Conservation (phyloP, 495 filamentous ascomycete species). For the Annulohypoxylon bovei region DNA sequence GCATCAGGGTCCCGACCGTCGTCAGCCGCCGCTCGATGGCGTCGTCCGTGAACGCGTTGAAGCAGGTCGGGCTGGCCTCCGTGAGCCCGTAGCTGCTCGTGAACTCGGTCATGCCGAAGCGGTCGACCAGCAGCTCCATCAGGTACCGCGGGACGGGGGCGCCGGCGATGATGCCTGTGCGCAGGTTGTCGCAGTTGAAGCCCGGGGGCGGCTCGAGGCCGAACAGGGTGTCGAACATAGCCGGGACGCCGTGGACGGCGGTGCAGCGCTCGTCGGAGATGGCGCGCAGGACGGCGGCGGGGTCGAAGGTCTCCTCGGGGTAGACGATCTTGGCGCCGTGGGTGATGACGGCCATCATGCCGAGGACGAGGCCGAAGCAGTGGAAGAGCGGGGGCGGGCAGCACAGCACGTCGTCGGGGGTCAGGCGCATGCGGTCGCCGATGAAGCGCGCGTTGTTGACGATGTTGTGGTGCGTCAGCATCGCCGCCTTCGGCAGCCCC, state of each 20-base stretch:
- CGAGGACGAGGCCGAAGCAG: conserved; percentile 78
- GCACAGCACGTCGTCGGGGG: conserved; percentile 69
- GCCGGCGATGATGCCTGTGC: conserved; percentile 76
- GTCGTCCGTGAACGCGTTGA: conserved; percentile 74
- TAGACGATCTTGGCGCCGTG: conserved; percentile 75
- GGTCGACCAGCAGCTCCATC: conserved; percentile 69
- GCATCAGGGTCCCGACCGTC: conserved; percentile 74
- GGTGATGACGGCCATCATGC: conserved; percentile 71
- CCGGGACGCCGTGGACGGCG: conserved; percentile 75
- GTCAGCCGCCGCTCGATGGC: conserved; percentile 65
- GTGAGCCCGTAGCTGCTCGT: conserved; percentile 78
- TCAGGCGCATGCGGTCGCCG: conserved; percentile 72
- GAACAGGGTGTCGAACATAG: conserved; percentile 76
- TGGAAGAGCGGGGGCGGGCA: conserved; percentile 78
- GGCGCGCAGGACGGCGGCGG: conserved; percentile 65
- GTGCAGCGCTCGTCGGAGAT: conserved; percentile 73
- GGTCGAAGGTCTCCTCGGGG: conserved; percentile 71
- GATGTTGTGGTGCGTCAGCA: conserved; percentile 77
- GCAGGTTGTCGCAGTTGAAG: conserved; percentile 63
- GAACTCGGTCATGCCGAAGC: conserved; percentile 73
- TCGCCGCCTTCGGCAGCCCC: conserved; percentile 76
- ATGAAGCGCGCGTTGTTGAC: conserved; percentile 77
- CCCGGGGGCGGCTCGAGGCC: conserved; percentile 58
- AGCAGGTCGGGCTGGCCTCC: conserved; percentile 75
- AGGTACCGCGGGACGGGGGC: conserved; percentile 71